Percentiles rank a stretch among this genome's conserved stretches.
phyloP scores from a whole-genome alignment of 2,329 filamentous ascomycete species.

The Penicillium crustosum region DNA sequence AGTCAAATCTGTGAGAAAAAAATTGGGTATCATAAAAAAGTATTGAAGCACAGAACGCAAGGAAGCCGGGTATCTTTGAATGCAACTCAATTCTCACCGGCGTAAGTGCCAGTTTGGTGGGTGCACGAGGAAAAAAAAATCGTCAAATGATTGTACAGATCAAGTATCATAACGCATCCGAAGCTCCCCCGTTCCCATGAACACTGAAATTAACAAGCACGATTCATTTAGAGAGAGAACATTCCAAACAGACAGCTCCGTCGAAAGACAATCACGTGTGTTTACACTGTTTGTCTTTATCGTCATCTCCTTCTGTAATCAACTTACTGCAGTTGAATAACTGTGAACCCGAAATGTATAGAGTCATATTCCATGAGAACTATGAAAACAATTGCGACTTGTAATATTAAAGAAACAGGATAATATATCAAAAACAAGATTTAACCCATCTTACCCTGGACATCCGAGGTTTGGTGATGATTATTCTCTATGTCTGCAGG shows the following conservation, averaged over 20 bases:
- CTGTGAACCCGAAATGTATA: neutral
- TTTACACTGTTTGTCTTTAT: slow-evolving; percentile 31
- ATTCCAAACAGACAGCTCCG: slow-evolving; percentile 2
- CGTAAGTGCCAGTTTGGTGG: neutral
- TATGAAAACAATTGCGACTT: neutral
- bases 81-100: slow-evolving; percentile 10
- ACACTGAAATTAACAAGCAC: slow-evolving; percentile 9
- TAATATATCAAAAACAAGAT: neutral
- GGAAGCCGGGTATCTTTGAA: slow-evolving; percentile 7
- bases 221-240: neutral
- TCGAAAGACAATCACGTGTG: slow-evolving; percentile 30
- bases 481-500: neutral
- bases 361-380: neutral
- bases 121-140: neutral
- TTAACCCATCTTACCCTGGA: neutral
- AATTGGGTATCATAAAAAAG: slow-evolving; percentile 7
- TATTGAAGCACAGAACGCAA: slow-evolving; percentile 4
- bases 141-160: neutral
- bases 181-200: slow-evolving; percentile 7
- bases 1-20: neutral
- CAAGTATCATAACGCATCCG: neutral
- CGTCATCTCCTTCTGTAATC: slow-evolving; percentile 11
- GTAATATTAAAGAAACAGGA: neutral
- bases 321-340: neutral
- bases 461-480: neutral